Evolutionary conservation across 148 eudicot species (phyloP).

Genomic region (Camellia sinensis): DNA sequence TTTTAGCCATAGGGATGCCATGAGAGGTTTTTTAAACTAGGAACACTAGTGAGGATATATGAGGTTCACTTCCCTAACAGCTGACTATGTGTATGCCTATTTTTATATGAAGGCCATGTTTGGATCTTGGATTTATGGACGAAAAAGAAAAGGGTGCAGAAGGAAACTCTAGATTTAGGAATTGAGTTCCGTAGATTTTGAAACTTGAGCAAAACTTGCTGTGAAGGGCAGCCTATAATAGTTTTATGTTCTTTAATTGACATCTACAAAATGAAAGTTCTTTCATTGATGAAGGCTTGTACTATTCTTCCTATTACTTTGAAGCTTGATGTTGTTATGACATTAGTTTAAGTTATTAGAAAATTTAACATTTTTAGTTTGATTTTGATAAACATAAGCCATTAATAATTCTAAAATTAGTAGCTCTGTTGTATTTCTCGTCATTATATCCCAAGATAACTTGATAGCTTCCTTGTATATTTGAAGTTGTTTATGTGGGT

Average conservation of each 20-base stretch:
- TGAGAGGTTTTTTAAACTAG: neutral
- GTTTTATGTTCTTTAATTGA: neutral
- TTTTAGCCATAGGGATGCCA: conserved; percentile 2
- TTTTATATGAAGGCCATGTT: neutral
- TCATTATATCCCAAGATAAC: neutral
- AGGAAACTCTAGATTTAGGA: neutral
- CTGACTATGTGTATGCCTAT: neutral
- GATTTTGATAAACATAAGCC: neutral
- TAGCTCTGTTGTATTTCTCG: neutral
- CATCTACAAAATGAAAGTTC: neutral
- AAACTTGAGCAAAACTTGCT: conserved; percentile 6
- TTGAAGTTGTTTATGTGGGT: neutral
- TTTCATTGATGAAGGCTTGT: neutral
- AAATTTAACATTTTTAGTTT: too few relatives aligned
- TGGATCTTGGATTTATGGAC: too few relatives aligned
- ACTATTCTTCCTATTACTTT: neutral
- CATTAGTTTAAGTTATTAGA: too few relatives aligned
- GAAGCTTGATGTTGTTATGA: too few relatives aligned
- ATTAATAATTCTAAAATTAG: neutral
- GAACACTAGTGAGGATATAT: neutral
- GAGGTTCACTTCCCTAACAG: neutral
- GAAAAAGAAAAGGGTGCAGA: too few relatives aligned
- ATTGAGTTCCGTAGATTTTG: neutral
- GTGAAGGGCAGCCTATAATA: neutral
- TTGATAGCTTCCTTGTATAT: too few relatives aligned